Base-by-base conservation (phyloP, 352 stramenopile species). In the Globisporangium takayamanum region DNA sequence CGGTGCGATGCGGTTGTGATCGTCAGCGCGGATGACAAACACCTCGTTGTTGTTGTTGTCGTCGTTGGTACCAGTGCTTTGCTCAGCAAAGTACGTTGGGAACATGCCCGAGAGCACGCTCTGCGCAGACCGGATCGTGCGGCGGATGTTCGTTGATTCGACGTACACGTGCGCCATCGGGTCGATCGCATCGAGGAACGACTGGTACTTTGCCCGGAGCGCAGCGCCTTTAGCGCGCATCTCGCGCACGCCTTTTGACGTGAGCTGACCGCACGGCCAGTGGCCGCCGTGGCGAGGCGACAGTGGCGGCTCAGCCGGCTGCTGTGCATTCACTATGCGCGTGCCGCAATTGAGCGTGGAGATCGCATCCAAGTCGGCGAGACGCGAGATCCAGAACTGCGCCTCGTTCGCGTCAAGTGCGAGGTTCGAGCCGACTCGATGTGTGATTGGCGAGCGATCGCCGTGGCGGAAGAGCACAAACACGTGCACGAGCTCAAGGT, bases 191-290 rank as follows among this genome's bases (percentile, higher is more conserved):
- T 56, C 22, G 18, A 92, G 47, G 14, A 90, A 67, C 7, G 39
- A 36, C 0, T 54, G 52, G 64, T 93, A 91, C 16, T 57, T 67
- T 2, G 64, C 36, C 11, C 76, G 73, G 14, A 93, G 51, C 37
- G 57, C 50, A 5, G 67, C 66, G 14, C 80, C 83, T 48, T 87
- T 86, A 25, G 25, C 54, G 7, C 66, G 69, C 84, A 91, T 93
- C 57, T 81, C 80, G 10, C 63, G 57, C 26, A 89, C 76, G 41
- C 84, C 84, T 30, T 87, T 83, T 11, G 64, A 54, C 3, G 84
- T 93, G 30, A 93, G 67, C 56, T 93, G 84, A 52, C 84, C 80
- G 50, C 77, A 89, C 0, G 83, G 83, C 80, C 78, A 92, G 3
- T 72, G 69, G 5, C 80, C 82, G 6, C 82, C 82, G 50, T 88